Evolutionary conservation across 208 protist species (phyloP), one percentile per base, ranked within the genome.

Genomic region (Leishmania aethiopica): DNA sequence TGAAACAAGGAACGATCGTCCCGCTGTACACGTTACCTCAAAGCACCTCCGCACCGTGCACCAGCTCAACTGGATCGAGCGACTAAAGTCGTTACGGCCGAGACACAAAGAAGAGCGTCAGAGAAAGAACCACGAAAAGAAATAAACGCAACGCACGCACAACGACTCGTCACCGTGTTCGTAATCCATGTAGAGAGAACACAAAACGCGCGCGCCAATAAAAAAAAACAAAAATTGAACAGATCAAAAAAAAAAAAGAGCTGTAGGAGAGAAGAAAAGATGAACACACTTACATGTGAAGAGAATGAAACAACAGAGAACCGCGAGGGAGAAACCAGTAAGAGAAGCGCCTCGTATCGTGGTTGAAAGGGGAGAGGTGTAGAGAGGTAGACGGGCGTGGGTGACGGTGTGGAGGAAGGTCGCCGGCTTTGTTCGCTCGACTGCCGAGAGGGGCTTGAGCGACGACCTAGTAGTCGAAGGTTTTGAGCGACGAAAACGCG

Each of bases 1-100:
- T 6, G 40, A 62, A 78, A 70, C 81, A n/a, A 32, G 62, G 35
- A 75, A 75, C 57, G 78, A 32, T 10, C n/a, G n/a, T 19, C 0
- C 13, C 8, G 60, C n/a, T 22, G 11, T 67, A 37, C 32, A n/a
- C n/a, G 60, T 37, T 32, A 37, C 0, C 11, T 40, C 32, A 62
- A 0, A 25, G 57, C 10, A 67, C 25, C 32, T n/a, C n/a, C 40
- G 11, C 60, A 67, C 60, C 10, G 32, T 22, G 8, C 2, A 67
- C 60, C 13, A 67, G 32, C 60, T 67, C 11, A 37, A n/a, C 3
- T 22, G 60, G 32, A 19, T 32, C 3, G 3, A 25, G 60, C n/a
- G 32, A 19, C 28, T 32, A 2, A 7, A 67, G n/a, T 4, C n/a
- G 0, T 64, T 37, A 37, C n/a, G 25, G 6, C 28, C 0, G 25